Percentiles rank a stretch among this genome's conserved stretches.
Evolutionary conservation across 805 yeast species (phyloP).

Genomic region (Kodamaea neixiangensis): DNA sequence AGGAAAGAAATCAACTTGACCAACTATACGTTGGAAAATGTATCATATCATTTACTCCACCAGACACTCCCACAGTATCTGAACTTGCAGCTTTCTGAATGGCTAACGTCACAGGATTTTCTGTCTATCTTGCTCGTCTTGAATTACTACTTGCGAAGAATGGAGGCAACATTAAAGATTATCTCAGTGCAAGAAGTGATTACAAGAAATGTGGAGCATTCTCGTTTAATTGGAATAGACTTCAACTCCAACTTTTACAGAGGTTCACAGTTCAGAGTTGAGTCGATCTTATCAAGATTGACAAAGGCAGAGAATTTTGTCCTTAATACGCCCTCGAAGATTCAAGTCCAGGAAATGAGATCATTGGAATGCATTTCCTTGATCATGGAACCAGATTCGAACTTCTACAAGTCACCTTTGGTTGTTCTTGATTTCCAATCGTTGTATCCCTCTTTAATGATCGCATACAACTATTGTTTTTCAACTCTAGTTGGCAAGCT

Average conservation of each 20-base stretch:
- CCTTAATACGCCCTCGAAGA: conserved; percentile 74
- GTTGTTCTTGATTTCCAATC: conserved; percentile 93
- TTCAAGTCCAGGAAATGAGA: conserved; percentile 79
- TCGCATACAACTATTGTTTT: conserved; percentile 88
- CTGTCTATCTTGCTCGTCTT: conserved; percentile 34
- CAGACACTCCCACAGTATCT: conserved; percentile 65
- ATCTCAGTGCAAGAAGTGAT: conserved; percentile 66
- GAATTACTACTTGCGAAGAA: conserved; percentile 48
- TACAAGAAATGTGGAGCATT: conserved; percentile 74
- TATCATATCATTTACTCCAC: conserved; percentile 67
- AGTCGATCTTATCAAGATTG: conserved; percentile 73
- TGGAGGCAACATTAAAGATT: conserved; percentile 47
- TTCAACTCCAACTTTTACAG: conserved; percentile 83
- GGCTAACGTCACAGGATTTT: conserved; percentile 41
- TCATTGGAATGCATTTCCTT: conserved; percentile 87
- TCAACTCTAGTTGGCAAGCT: conserved; percentile 70
- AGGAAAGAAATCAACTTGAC: conserved; percentile 62
- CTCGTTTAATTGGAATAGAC: conserved; percentile 85
- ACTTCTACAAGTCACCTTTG: conserved; percentile 83
- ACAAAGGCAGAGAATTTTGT: conserved; percentile 75
- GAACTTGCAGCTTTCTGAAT: conserved; percentile 45
- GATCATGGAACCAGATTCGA: conserved; percentile 89
- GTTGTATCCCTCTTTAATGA: conserved; percentile 86
- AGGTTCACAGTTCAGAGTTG: conserved; percentile 95
- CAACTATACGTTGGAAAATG: conserved; percentile 75